A percentile compares a stretch with the other conserved stretches of the same genome.
These are phyloP conservation scores for Salvia sclarea DNA, from an alignment of 305 asterid species.

Conservation along the genomic window DNA sequence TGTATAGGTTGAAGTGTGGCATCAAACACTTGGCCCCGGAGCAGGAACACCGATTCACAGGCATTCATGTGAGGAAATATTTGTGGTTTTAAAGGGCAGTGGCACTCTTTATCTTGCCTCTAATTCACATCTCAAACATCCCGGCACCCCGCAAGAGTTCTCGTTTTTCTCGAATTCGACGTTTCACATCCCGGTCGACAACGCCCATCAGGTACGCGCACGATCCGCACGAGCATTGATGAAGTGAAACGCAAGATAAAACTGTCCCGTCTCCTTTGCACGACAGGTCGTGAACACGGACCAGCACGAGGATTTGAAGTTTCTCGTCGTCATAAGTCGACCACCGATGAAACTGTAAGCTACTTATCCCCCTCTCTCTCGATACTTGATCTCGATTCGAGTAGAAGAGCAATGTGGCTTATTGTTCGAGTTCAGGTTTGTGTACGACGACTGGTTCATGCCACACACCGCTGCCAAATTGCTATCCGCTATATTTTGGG, in stretches of 20 bases:
- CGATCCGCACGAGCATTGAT: not conserved
- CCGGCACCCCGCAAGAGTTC: constrained; percentile 61
- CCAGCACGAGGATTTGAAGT: constrained; percentile 54
- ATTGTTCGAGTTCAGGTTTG: constrained; percentile 49
- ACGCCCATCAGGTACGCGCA: constrained; percentile 66
- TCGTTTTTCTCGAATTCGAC: constrained; percentile 60
- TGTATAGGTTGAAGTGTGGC: constrained; percentile 45
- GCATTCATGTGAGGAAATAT: constrained; percentile 81
- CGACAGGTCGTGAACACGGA: constrained; percentile 61
- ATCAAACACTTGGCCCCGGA: constrained; percentile 72
- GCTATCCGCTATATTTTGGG: constrained; percentile 65
- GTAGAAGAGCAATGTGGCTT: not conserved
- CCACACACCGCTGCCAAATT: constrained; percentile 77
- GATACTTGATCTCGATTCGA: not conserved
- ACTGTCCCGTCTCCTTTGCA: not conserved
- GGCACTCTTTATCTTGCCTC: constrained; percentile 70
- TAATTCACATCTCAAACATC: constrained; percentile 48
- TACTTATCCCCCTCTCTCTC: not conserved
- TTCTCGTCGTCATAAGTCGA: constrained; percentile 58
- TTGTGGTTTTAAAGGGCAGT: constrained; percentile 65
- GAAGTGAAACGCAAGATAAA: not conserved
- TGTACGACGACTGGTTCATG: constrained; percentile 70
- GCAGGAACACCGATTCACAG: constrained; percentile 70
- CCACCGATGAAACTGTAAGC: constrained; percentile 79
- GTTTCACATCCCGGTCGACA: constrained; percentile 59